A percentile compares a stretch with the other conserved stretches of the same genome.
phyloP scores from a whole-genome alignment of 164 flowering plant species.

The Kingdonia uniflora region DNA sequence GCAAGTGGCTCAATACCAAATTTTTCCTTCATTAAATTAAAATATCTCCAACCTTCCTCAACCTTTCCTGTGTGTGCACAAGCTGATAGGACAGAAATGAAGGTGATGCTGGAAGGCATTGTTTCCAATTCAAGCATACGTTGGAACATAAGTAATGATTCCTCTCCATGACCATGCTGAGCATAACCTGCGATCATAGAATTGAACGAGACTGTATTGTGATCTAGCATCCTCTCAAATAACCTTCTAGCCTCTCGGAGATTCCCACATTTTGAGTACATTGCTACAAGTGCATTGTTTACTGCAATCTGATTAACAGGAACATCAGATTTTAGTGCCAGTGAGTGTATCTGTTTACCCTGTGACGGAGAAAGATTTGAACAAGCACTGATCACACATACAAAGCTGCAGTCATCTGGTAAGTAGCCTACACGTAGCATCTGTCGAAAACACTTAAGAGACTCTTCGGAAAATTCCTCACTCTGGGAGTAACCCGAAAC shows the following conservation, averaged over 20 bases:
- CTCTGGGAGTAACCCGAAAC: not conserved
- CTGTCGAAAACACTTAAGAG: not conserved
- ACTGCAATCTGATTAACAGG: not conserved
- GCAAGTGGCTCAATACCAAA: slow-evolving; percentile 47
- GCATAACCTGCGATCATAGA: slow-evolving; percentile 60
- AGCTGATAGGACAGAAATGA: slow-evolving; percentile 59
- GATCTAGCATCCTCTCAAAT: slow-evolving; percentile 60
- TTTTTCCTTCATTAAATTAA: slow-evolving; percentile 40
- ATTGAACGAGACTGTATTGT: slow-evolving; percentile 61
- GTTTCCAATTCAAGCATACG: slow-evolving; percentile 9
- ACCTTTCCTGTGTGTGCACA: slow-evolving; percentile 59
- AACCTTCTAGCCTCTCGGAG: slow-evolving; percentile 38
- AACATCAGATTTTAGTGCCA: not conserved
- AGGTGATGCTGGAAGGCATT: slow-evolving; percentile 55
- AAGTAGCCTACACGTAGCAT: not conserved
- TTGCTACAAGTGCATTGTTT: not conserved
- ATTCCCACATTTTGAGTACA: not conserved
- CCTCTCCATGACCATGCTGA: slow-evolving; percentile 27
- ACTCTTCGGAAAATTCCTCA: not conserved
- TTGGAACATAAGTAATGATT: slow-evolving; percentile 37
- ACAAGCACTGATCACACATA: not conserved
- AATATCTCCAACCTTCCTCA: slow-evolving; percentile 39
- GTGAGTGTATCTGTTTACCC: not conserved
- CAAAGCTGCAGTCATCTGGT: not conserved
- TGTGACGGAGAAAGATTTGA: not conserved